phyloP scores from a whole-genome alignment of 2,329 filamentous ascomycete species.

The Alternaria ventricosa region DNA sequence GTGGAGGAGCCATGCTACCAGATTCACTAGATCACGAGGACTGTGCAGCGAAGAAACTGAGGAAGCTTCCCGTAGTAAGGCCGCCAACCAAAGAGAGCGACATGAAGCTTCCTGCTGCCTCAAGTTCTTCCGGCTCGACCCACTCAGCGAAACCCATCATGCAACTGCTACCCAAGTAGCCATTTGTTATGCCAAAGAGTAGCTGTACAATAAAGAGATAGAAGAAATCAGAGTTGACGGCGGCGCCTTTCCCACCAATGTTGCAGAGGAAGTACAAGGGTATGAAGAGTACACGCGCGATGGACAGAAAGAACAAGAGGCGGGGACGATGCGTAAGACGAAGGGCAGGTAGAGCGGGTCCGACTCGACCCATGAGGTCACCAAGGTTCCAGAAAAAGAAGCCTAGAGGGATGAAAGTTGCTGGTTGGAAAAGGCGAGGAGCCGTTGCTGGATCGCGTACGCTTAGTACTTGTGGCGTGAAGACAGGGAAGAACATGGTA shows the following conservation, averaged over 20 bases:
- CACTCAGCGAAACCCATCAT: slow-evolving; percentile 90
- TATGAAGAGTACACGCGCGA: slow-evolving; percentile 73
- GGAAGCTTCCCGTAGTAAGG: slow-evolving; percentile 80
- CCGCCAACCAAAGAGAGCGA: slow-evolving; percentile 86
- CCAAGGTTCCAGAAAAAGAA: slow-evolving; percentile 95
- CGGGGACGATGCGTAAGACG: slow-evolving; percentile 67
- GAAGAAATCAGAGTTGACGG: slow-evolving; percentile 81
- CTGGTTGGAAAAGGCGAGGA: slow-evolving; percentile 69
- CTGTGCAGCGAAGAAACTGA: slow-evolving; percentile 77
- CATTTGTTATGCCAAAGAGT: slow-evolving; percentile 83
- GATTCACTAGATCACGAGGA: not conserved
- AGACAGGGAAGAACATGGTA: slow-evolving; percentile 95
- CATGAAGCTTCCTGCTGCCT: slow-evolving; percentile 95
- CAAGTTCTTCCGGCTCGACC: slow-evolving; percentile 82
- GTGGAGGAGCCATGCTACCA: not conserved
- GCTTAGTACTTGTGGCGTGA: slow-evolving; percentile 66
- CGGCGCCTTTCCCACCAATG: slow-evolving; percentile 71
- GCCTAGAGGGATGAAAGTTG: slow-evolving; percentile 84
- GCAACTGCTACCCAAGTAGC: slow-evolving; percentile 82
- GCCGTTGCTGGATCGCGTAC: slow-evolving; percentile 53
- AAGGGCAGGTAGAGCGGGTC: slow-evolving; percentile 65
- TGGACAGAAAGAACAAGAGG: slow-evolving; percentile 70
- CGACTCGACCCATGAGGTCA: slow-evolving; percentile 78
- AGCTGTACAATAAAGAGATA: slow-evolving; percentile 86
- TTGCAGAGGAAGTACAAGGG: slow-evolving; percentile 93